These are phyloP conservation scores for Multifurca ochricompacta DNA, from an alignment of 768 basidiomycete genomes.

Conservation along the genomic window DNA sequence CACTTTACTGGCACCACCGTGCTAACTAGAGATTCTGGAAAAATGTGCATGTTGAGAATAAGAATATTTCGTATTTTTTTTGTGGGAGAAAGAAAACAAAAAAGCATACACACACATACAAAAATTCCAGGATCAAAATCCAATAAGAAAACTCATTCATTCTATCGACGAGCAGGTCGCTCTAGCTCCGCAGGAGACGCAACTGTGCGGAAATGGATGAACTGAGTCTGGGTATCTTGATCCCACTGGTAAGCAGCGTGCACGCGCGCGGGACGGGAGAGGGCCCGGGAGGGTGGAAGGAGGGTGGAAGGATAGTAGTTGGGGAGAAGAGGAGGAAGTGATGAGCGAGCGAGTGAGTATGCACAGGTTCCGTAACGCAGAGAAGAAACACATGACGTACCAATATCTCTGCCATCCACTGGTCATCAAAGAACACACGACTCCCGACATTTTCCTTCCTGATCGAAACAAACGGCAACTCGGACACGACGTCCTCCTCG, in stretches of 20 bases:
- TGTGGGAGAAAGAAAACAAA: too few relatives aligned
- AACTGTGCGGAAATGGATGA: conserved; percentile 3
- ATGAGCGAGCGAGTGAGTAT: too few relatives aligned
- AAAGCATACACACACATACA: too few relatives aligned
- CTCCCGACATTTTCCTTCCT: conserved; percentile 12
- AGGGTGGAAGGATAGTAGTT: too few relatives aligned
- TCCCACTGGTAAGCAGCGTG: conserved; percentile 3
- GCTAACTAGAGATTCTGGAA: too few relatives aligned
- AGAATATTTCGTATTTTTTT: too few relatives aligned
- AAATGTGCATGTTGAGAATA: too few relatives aligned
- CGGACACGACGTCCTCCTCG: conserved; percentile 12
- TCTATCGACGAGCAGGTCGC: neutral
- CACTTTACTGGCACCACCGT: too few relatives aligned
- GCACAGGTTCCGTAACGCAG: neutral
- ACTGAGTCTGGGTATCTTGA: neutral
- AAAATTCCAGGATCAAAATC: too few relatives aligned
- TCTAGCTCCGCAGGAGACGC: neutral
- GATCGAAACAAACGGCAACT: conserved; percentile 6
- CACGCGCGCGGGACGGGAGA: too few relatives aligned
- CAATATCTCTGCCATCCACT: conserved; percentile 14
- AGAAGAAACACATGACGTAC: neutral
- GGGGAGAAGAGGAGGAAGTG: too few relatives aligned
- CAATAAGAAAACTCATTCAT: neutral
- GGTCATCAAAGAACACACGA: conserved; percentile 6
- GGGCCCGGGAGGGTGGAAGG: too few relatives aligned